Percentiles rank a stretch among this genome's conserved stretches.
These are phyloP conservation scores for Aquilaria yunnanensis DNA, from an alignment of 345 rosid genomes.

Conservation along the genomic window DNA sequence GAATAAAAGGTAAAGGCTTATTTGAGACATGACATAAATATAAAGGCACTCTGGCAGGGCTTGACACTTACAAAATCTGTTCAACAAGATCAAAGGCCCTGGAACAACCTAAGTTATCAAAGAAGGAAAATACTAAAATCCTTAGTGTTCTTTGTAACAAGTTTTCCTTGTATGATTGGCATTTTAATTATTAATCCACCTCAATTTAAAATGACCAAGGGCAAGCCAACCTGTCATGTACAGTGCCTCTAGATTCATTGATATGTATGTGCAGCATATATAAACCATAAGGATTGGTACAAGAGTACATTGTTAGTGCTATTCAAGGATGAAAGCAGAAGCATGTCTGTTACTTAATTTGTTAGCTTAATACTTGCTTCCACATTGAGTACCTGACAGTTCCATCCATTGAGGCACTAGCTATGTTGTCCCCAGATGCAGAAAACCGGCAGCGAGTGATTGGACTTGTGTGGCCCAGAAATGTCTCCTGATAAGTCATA, in stretches of 20 bases:
- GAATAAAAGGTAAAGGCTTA: constrained; percentile 12
- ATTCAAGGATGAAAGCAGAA: not conserved
- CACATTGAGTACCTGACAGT: constrained; percentile 52
- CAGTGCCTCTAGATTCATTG: not conserved
- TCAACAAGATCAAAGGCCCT: too few relatives aligned
- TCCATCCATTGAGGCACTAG: constrained; percentile 74
- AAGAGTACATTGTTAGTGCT: too few relatives aligned
- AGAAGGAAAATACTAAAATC: too few relatives aligned
- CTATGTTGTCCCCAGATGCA: constrained; percentile 70
- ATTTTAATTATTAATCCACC: too few relatives aligned
- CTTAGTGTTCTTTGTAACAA: too few relatives aligned
- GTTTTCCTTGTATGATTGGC: too few relatives aligned
- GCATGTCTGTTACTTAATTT: not conserved
- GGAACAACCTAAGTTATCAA: too few relatives aligned
- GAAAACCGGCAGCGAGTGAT: constrained; percentile 67
- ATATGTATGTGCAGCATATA: not conserved
- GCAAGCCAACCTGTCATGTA: too few relatives aligned
- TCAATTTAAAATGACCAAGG: too few relatives aligned
- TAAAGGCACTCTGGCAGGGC: too few relatives aligned
- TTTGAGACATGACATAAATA: not conserved
- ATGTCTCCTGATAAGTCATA: constrained; percentile 41
- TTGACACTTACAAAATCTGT: too few relatives aligned
- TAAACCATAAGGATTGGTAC: too few relatives aligned
- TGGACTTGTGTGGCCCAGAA: constrained; percentile 72
- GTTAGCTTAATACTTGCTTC: constrained; percentile 7